A percentile compares a stretch with the other conserved stretches of the same genome.
Conservation (phyloP, 2,329 filamentous ascomycete genomes). For the Myriangium duriaei region DNA sequence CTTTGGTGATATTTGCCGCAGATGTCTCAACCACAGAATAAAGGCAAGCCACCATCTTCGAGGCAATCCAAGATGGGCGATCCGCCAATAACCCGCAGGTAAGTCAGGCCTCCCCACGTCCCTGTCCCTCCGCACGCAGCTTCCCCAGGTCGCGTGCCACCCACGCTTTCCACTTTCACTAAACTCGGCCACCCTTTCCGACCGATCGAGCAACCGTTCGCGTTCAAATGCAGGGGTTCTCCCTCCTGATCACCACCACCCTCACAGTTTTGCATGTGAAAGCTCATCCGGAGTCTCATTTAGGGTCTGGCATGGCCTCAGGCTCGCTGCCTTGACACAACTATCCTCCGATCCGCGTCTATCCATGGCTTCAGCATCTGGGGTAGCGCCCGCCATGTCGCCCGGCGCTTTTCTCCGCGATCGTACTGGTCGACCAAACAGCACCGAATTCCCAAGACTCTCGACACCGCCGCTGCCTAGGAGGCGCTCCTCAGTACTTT, state of each 20-base stretch:
- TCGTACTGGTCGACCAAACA: slow-evolving; percentile 3
- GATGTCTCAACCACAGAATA: too few species aligned
- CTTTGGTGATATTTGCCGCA: too few species aligned
- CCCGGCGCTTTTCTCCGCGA: slow-evolving; percentile 6
- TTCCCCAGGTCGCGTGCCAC: too few species aligned
- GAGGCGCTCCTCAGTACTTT: slow-evolving; percentile 65
- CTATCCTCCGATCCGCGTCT: background rate
- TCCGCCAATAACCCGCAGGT: too few species aligned
- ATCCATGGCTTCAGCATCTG: slow-evolving; percentile 9
- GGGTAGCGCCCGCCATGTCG: slow-evolving; percentile 6
- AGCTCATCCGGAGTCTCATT: background rate
- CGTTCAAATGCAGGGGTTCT: too few species aligned
- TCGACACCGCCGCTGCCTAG: slow-evolving; percentile 26
- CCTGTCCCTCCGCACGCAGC: too few species aligned
- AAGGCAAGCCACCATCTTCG: too few species aligned
- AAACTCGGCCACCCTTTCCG: too few species aligned
- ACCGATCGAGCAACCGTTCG: too few species aligned
- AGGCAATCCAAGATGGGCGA: too few species aligned
- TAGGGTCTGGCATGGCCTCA: background rate
- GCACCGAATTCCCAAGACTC: slow-evolving; percentile 2
- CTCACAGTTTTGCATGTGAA: background rate
- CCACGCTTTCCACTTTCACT: too few species aligned
- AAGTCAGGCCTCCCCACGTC: too few species aligned
- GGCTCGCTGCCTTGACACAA: background rate
- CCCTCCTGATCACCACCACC: background rate